Percentiles rank a stretch among this genome's conserved stretches.
phyloP scores from a whole-genome alignment of 495 filamentous ascomycete genomes.

The Pyrenula massariospora region DNA sequence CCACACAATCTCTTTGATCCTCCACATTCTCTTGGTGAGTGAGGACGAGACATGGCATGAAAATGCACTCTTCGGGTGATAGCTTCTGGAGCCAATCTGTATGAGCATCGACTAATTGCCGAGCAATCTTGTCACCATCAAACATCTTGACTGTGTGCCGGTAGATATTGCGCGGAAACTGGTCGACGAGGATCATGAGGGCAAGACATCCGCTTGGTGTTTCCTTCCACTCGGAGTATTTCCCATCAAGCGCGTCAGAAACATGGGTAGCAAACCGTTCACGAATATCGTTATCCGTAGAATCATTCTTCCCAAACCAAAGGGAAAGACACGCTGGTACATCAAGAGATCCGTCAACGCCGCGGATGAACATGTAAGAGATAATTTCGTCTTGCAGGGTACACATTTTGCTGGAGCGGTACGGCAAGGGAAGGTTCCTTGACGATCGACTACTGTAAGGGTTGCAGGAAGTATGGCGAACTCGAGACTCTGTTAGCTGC shows the following conservation, averaged over 20 bases:
- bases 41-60: not conserved
- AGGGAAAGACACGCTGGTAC: not conserved
- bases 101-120: not conserved
- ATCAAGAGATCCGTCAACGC: not conserved
- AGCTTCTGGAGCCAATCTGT: not conserved
- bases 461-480: no score
- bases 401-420: not conserved
- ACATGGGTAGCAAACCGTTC: not conserved
- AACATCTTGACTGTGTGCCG: not conserved
- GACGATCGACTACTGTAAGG: no score
- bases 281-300: not conserved
- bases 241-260: not conserved
- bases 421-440: no score
- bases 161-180: not conserved
- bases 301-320: not conserved
- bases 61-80: not conserved
- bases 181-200: not conserved
- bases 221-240: not conserved
- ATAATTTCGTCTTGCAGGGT: not conserved
- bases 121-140: not conserved
- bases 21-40: not conserved
- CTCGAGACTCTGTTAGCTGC: no score
- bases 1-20: not conserved
- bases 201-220: not conserved
- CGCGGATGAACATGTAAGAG: not conserved